A percentile compares a stretch with the other conserved stretches of the same genome.
Conservation (phyloP, 2,329 filamentous ascomycete species). For the Cladosporium oxysporum region DNA sequence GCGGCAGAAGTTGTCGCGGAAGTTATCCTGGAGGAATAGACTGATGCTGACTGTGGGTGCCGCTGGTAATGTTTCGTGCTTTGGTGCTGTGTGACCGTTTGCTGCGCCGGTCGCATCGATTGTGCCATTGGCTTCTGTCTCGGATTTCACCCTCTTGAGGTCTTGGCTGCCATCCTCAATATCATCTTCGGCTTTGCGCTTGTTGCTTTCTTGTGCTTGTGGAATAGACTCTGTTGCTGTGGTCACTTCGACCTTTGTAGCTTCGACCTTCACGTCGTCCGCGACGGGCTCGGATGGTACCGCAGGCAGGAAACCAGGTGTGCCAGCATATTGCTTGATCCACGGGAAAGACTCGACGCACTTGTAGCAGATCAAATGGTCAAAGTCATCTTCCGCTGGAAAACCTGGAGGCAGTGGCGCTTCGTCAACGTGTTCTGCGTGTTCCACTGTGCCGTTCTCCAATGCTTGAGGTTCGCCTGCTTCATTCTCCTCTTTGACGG, state of each 20-base stretch:
- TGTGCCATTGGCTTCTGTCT: conserved; percentile 19
- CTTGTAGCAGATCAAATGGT: conserved; percentile 90
- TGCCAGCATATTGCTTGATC: conserved; percentile 85
- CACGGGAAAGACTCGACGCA: conserved; percentile 86
- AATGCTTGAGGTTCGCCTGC: conserved; percentile 37
- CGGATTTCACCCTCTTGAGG: conserved; percentile 33
- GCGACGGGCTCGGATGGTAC: conserved; percentile 51
- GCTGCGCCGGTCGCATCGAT: not conserved
- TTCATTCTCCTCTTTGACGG: conserved; percentile 36
- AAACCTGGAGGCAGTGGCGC: conserved; percentile 80
- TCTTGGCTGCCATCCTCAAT: conserved; percentile 28
- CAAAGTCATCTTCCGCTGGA: conserved; percentile 84
- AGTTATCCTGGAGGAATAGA: conserved; percentile 77
- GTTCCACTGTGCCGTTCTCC: conserved; percentile 42
- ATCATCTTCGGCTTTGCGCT: conserved; percentile 51
- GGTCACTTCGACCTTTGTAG: not conserved
- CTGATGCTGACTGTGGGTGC: conserved; percentile 66
- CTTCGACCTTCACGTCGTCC: not conserved
- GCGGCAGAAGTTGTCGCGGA: conserved; percentile 79
- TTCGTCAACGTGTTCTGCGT: conserved; percentile 57
- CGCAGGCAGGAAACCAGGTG: conserved; percentile 74
- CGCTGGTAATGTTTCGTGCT: conserved; percentile 53
- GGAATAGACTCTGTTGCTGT: not conserved
- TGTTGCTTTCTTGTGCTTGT: conserved; percentile 28
- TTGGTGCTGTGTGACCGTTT: conserved; percentile 6